Conservation (phyloP, 176 grass and related monocot species). For the Aechmea fasciata region DNA sequence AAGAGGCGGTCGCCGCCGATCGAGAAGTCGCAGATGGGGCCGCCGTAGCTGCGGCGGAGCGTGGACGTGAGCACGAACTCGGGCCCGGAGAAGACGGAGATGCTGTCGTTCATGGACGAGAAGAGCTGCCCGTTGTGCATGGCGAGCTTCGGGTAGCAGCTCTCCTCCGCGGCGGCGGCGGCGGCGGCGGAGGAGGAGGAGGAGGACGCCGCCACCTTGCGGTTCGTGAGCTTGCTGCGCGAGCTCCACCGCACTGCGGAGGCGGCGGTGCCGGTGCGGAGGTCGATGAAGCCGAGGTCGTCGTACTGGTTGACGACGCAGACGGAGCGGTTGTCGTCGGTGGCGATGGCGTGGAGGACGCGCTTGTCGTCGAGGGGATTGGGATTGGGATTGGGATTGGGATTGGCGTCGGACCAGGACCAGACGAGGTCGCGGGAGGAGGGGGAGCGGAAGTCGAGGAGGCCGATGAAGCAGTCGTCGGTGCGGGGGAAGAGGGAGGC, state of each 20-base stretch:
- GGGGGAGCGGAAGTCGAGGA: conserved; percentile 77
- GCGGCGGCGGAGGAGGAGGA: no score
- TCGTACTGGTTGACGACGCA: conserved; percentile 97
- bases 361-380: conserved; percentile 68
- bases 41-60: conserved; percentile 60
- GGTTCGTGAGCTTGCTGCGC: conserved; percentile 78
- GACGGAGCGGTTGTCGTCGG: conserved; percentile 66
- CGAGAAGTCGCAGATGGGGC: conserved; percentile 93
- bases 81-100: conserved; percentile 86
- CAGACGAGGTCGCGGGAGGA: conserved; percentile 48
- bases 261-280: conserved; percentile 21
- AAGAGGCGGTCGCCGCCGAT: conserved; percentile 88
- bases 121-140: conserved; percentile 88
- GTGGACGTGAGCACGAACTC: conserved; percentile 83
- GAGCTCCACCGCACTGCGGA: conserved; percentile 80
- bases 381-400: no score
- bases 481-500: conserved; percentile 82
- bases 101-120: conserved; percentile 90
- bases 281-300: conserved; percentile 88
- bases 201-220: conserved; percentile 32
- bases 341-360: conserved; percentile 83
- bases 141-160: conserved; percentile 94
- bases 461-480: conserved; percentile 78
- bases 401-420: conserved; percentile 81
- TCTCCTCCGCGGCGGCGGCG: conserved; percentile 40